Evolutionary conservation across 2,329 filamentous ascomycete species (phyloP), one percentile per base, ranked within the genome.

Genomic region (Colletotrichum spaethianum): DNA sequence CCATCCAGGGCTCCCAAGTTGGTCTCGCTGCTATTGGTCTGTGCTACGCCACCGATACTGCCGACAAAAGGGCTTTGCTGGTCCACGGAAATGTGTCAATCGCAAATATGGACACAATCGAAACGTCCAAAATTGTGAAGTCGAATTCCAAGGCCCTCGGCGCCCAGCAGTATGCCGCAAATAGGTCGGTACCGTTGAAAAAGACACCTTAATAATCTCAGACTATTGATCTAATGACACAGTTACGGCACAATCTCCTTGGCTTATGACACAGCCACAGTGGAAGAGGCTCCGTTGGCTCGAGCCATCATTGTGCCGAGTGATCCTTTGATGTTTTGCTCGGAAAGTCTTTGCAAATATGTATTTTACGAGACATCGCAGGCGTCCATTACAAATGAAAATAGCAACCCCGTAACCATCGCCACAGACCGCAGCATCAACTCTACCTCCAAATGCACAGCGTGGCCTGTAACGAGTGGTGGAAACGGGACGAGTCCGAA

Each of bases 161-260:
- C n/a, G 82, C 83, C 31, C 77, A 84, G 28, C 77, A 83, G 60
- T 86, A 83, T 57, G 83, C 82, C 1, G 85, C 85, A 16, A 84
- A 86, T 44, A 81, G 79, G 82, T 81, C 66, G 72, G 76, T 57
- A 20, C 11, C 28, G 56, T 31, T 5, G 26, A 52, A 28, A 31
- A 11, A 1, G 18, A 11, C 48, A 2, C 23, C 16, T 28, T 5
- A 3, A 7, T 6, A 52, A 18, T 31, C 23, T 3, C 38, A 0
- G 4, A 1, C 1, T 1, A 20, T 42, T 9, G 20, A 59, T 8
- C 1, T 40, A 16, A 14, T 2, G 12, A 1, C 16, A 18, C 33
- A 85, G 83, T 59, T 85, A 83, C 63, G 84, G 84, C 11, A 79
- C 79, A 14, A 73, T 85, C 12, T 80, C 79, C 2, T 79, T 81